A percentile compares a stretch with the other conserved stretches of the same genome.
phyloP scores from a whole-genome alignment of 2,329 filamentous ascomycete genomes.

The Aureobasidium sp. region DNA sequence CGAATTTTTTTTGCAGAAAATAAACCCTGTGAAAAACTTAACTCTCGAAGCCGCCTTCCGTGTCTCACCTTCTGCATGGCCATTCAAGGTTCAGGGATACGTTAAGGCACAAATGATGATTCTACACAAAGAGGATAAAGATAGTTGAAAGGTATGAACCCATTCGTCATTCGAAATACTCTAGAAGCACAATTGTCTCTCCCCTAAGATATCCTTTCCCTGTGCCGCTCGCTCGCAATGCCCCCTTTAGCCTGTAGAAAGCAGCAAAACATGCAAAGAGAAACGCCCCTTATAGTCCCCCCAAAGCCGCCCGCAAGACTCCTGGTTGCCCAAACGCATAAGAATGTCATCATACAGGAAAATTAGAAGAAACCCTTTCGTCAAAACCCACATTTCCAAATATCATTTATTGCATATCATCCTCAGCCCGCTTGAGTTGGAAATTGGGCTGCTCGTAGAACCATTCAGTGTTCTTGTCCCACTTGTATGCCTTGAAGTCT shows the following conservation, averaged over 20 bases:
- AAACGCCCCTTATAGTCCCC: background rate
- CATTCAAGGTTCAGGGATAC: too few relatives aligned
- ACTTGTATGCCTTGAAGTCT: constrained; percentile 91
- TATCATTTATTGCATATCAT: constrained; percentile 24
- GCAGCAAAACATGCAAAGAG: background rate
- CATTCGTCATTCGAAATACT: background rate
- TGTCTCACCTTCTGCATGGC: too few relatives aligned
- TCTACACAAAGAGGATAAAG: background rate
- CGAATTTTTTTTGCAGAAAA: too few relatives aligned
- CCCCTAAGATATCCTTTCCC: background rate
- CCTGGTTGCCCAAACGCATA: background rate
- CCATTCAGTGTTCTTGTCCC: constrained; percentile 67
- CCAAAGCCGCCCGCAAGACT: too few relatives aligned
- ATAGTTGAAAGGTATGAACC: background rate
- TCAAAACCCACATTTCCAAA: background rate
- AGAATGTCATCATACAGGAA: background rate
- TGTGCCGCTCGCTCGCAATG: background rate
- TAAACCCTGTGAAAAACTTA: too few relatives aligned
- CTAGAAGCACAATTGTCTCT: background rate
- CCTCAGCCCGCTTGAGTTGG: constrained; percentile 53
- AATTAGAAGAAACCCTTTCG: background rate
- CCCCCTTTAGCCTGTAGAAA: background rate
- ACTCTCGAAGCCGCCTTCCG: too few relatives aligned
- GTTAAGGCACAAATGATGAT: too few relatives aligned
- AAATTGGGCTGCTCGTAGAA: constrained; percentile 86